Percentiles rank a stretch among this genome's conserved stretches.
These are phyloP conservation scores for Staphylotrichum tortipilum DNA, from an alignment of 495 filamentous ascomycete species.

Conservation along the genomic window DNA sequence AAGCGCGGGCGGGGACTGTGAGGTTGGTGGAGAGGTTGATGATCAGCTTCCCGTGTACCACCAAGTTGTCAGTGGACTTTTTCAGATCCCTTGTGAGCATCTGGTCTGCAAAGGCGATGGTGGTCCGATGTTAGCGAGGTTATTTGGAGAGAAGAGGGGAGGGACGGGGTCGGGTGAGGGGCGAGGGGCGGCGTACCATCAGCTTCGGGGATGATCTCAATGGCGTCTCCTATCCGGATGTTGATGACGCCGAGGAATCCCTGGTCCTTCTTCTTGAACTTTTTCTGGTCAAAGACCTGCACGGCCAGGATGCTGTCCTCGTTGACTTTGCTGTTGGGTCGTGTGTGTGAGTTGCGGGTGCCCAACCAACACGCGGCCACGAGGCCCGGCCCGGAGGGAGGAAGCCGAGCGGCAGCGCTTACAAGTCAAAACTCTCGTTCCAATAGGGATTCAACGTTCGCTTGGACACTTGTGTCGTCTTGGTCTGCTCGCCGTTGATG, in stretches of 20 bases:
- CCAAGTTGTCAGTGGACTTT: constrained; percentile 95
- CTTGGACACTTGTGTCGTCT: constrained; percentile 90
- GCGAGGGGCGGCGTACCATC: constrained; percentile 58
- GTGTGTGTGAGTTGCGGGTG: constrained; percentile 22
- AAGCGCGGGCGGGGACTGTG: constrained; percentile 27
- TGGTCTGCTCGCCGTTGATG: constrained; percentile 91
- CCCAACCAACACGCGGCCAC: too few species aligned
- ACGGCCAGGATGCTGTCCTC: constrained; percentile 95
- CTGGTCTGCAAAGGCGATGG: constrained; percentile 51
- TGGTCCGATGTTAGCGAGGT: too few species aligned
- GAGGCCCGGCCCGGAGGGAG: too few species aligned
- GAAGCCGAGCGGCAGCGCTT: constrained; percentile 33
- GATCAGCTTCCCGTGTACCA: constrained; percentile 96
- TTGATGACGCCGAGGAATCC: constrained; percentile 98
- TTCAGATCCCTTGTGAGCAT: constrained; percentile 99
- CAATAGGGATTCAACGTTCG: constrained; percentile 97
- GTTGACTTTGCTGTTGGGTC: constrained; percentile 60
- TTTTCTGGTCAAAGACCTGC: constrained; percentile 99
- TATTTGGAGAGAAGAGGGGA: too few species aligned
- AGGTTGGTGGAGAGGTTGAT: constrained; percentile 92
- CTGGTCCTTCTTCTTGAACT: constrained; percentile 99
- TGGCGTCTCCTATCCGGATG: constrained; percentile 83
- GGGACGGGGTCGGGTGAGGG: too few species aligned
- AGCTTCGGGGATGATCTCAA: constrained; percentile 78
- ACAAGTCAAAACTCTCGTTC: constrained; percentile 99